Evolutionary conservation across 768 basidiomycete species (phyloP), one percentile per base, ranked within the genome.

Genomic region (Leccinum boreale): DNA sequence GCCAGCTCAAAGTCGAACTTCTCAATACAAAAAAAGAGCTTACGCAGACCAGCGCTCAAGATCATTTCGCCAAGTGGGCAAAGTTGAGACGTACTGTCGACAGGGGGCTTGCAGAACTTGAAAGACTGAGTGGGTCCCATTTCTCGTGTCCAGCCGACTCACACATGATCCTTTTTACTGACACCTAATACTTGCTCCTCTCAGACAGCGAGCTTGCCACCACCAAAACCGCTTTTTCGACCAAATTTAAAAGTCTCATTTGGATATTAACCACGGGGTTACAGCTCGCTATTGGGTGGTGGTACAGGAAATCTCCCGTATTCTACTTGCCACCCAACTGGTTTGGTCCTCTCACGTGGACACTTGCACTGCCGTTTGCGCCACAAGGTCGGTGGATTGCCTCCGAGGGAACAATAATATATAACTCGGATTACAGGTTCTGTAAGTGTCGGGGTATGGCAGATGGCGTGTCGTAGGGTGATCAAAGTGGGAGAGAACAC

Each of bases 1-100:
- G 81, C 23, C 73, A 79, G 59, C 85, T 98, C 64, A 94, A 96
- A 74, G 75, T 81, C 8, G 87, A 94, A 55, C 83, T 98, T 29
- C 78, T 98, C 46, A 71, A 75, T 28, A 87, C 85, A 36, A 95
- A 95, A 74, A 80, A 89, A 24, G 93, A 98, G 69, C 84, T 98
- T 3, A 72, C 89, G 61, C 85, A 86, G 69, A 98, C 94, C 33
- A 94, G 91, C 65, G 90, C 94, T 17, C 97, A 98, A 70, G 95
- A 98, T 68, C 92, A 98, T 68, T 99, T 99, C 70, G 92, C 94
- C 19, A 98, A 94, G 75, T 98, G 97, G 96, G 96, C 96, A 49
- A 94, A 94, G 76, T 75, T 98, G 68, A 77, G 90, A 65, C 76
- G 97, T 63, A 92, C 83, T 64, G 85, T 98, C 47, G 96, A 98